Base-by-base conservation (phyloP, 345 rosid species). In the Litchi chinensis region DNA sequence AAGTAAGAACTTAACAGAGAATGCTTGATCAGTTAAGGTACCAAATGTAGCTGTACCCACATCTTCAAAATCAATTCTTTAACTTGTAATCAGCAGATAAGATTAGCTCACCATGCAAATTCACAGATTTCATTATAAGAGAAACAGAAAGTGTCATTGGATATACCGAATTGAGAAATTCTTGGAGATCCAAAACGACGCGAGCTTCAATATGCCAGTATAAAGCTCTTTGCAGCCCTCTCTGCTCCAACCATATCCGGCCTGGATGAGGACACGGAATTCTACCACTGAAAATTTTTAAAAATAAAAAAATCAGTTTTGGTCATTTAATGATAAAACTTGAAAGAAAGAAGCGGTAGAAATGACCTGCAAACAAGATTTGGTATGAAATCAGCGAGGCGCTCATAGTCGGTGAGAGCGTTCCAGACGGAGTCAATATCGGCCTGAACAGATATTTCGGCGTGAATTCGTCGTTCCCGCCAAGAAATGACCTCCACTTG, bases 191-290 rank as follows among this genome's bases (percentile, higher is more conserved):
- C 76, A 96, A 89, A 43, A 93, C 98, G 41, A 96, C 99, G 70
- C 93, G 97, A 81, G 99, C 97, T 84, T 96, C 98, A n/a, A 95
- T 95, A 76, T 93, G 99, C 98, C 99, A 93, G 68, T 96, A 96
- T 19, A 96, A 84, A 6, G 97, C 93, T 83, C 93, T 90, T 83
- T 96, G 99, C 75, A 93, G 81, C 19, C 99, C 99, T 82, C 97
- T 85, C 85, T 95, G 99, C 88, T 95, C 99, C 85, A 95, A 66
- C 99, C 99, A 95, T 87, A 93, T 89, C 84, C 97, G 84, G 66
- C 97, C 98, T 32, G 99, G 97, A 79, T 92, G 92, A 0, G 99
- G 99, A 74, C 99, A 95, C 37, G 97, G 94, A 82, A 93, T 95
- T 75, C 91, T 90, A 65, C 94, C 97, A 79, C 99, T 95, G 69